Base-by-base conservation (phyloP, 805 yeast genomes). In the Myxozyma melibiosi region DNA sequence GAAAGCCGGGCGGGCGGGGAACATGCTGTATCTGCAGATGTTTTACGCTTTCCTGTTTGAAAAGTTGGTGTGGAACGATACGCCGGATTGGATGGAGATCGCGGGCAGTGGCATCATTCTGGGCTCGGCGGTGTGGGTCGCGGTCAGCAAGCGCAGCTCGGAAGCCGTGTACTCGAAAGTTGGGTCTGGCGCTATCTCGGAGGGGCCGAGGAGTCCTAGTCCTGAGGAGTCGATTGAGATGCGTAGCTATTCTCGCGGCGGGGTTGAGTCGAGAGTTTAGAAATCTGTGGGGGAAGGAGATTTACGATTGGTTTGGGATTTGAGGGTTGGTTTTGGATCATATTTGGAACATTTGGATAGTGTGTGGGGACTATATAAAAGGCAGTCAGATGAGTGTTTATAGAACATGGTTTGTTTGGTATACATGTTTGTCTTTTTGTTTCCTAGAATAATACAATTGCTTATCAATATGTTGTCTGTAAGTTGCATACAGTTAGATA, bases 1-100 rank as follows among this genome's bases (percentile, higher is more conserved):
- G 61, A 79, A 77, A 58, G 95, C 96, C 0, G 83, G 90, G 3
- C 78, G 87, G 55, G 88, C 90, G 0, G 78, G 91, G 11, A 78
- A 88, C 58, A 84, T 89, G 82, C 74, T 80, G 1, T 91, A 91
- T 69, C 78, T 90, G 1, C 88, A 85, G 67, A 79, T 90, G 77
- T 73, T 90, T 1, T 89, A 85, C 73, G 92, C 96, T 0, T 73
- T 89, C 16, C 56, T 86, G 31, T 84, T 91, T 82, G 97, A 90
- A 68, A 73, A 82, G 34, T 42, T 82, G 0, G 73, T 90, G 28
- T 91, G 89, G 84, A 78, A 81, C 59, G 90, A 85, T 68, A 70
- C 83, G 22, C 97, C 97, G 0, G 84, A 83, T 20, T 58, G 81
- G 30, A 76, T 87, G 74, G 85, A 91, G 56, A 72, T 83, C 64